Percentiles rank a stretch among this genome's conserved stretches.
phyloP scores from a whole-genome alignment of 2,329 filamentous ascomycete species.

The Dothideomycetidae sp. region DNA sequence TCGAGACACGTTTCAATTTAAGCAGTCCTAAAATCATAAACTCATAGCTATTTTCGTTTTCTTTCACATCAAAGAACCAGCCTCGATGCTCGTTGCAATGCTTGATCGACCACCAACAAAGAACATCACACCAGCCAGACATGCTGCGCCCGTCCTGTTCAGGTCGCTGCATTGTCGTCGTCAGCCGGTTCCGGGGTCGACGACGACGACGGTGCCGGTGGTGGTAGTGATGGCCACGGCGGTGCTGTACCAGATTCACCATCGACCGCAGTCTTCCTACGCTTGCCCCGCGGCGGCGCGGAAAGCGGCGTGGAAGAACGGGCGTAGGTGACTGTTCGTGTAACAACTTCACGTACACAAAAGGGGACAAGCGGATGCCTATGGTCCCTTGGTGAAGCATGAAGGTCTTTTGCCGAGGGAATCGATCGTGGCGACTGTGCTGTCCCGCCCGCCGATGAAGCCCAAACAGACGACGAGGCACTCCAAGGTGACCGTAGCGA shows the following conservation, averaged over 20 bases:
- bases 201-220: neutral
- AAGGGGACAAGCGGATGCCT: slow-evolving; percentile 28
- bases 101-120: no score
- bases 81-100: no score
- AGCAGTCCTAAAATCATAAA: no score
- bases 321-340: slow-evolving; percentile 61
- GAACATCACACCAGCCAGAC: no score
- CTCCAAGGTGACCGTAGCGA: slow-evolving; percentile 40
- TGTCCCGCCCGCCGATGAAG: slow-evolving; percentile 4
- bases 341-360: slow-evolving; percentile 78
- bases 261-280: slow-evolving; percentile 69
- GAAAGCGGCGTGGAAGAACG: slow-evolving; percentile 54
- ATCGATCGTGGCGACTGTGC: slow-evolving; percentile 16
- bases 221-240: neutral
- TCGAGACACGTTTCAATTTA: no score
- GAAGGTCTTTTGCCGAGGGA: slow-evolving; percentile 59
- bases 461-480: slow-evolving; percentile 8
- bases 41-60: no score
- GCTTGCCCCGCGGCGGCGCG: slow-evolving; percentile 82
- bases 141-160: no score
- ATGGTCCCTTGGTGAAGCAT: slow-evolving; percentile 11
- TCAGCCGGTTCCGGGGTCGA: no score
- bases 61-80: no score
- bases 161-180: no score
- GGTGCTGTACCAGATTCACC: no score